Percentiles rank a stretch among this genome's conserved stretches.
Evolutionary conservation across 768 basidiomycete genomes (phyloP).

Genomic region (Phanerochaete carnosa): DNA sequence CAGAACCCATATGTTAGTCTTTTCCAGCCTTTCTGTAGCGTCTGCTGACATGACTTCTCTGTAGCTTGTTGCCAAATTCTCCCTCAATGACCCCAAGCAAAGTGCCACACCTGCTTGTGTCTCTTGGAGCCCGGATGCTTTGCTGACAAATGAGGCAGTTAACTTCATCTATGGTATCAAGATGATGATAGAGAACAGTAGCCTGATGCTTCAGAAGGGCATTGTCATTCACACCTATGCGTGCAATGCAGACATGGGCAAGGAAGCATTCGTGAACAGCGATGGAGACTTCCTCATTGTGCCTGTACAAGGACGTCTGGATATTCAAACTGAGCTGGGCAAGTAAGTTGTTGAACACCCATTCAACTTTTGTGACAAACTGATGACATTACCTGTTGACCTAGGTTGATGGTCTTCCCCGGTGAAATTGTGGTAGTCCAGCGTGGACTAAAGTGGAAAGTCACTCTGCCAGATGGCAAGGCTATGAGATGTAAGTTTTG

Average conservation of each 20-base stretch:
- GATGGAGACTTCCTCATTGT: conserved; percentile 68
- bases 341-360: conserved; percentile 41
- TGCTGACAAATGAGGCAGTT: conserved; percentile 38
- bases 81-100: conserved; percentile 56
- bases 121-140: conserved; percentile 60
- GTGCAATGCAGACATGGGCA: conserved; percentile 57
- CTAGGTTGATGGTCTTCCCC: conserved; percentile 58
- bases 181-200: conserved; percentile 60
- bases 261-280: conserved; percentile 56
- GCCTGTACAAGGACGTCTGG: conserved; percentile 62
- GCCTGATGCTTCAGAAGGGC: conserved; percentile 58
- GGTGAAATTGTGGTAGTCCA: conserved; percentile 66
- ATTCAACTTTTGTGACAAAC: too few species aligned
- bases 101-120: conserved; percentile 61
- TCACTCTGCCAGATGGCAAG: conserved; percentile 53
- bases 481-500: conserved; percentile 52
- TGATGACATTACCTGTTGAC: too few species aligned
- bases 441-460: conserved; percentile 65
- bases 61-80: conserved; percentile 67
- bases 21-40: too few species aligned
- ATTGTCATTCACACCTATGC: conserved; percentile 62
- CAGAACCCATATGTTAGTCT: conserved; percentile 55
- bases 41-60: too few species aligned
- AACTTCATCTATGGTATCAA: conserved; percentile 61
- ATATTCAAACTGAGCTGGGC: conserved; percentile 69